Percentiles rank a stretch among this genome's conserved stretches.
phyloP scores from a whole-genome alignment of 2,329 filamentous ascomycete genomes.

The Didymella segeticola region DNA sequence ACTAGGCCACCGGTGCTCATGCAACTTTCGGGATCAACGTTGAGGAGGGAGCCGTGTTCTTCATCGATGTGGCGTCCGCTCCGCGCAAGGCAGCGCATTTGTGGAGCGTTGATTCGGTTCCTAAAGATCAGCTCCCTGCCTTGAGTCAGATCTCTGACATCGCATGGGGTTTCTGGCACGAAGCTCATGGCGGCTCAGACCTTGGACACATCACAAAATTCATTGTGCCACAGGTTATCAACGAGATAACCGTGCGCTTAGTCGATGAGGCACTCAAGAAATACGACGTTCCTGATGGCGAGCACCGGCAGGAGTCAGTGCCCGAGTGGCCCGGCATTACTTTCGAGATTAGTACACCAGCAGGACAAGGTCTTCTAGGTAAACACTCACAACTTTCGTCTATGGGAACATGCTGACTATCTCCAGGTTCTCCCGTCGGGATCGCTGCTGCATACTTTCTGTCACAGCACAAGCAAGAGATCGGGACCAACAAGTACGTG shows the following conservation, averaged over 20 bases:
- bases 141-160: constrained; percentile 19
- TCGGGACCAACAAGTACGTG: constrained; percentile 15
- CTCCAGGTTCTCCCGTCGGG: not conserved
- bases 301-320: not conserved
- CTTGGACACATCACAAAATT: constrained; percentile 16
- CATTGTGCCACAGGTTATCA: constrained; percentile 8
- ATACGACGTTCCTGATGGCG: not conserved
- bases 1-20: constrained; percentile 13
- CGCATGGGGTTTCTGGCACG: constrained; percentile 18
- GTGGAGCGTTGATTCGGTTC: not conserved
- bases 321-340: constrained; percentile 8
- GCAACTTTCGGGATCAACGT: constrained; percentile 15
- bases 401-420: not conserved
- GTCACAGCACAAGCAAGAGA: constrained; percentile 19
- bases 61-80: constrained; percentile 10
- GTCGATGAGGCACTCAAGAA: constrained; percentile 1
- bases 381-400: not conserved
- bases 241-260: not conserved
- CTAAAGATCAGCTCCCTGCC: not conserved
- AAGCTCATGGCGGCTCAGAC: not conserved
- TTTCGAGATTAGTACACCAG: constrained; percentile 2
- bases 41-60: constrained; percentile 12
- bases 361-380: constrained; percentile 6
- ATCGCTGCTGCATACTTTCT: constrained; percentile 9
- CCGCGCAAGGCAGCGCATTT: not conserved